Conservation (phyloP, 2,329 filamentous ascomycete species). For the Geosmithia morbida region DNA sequence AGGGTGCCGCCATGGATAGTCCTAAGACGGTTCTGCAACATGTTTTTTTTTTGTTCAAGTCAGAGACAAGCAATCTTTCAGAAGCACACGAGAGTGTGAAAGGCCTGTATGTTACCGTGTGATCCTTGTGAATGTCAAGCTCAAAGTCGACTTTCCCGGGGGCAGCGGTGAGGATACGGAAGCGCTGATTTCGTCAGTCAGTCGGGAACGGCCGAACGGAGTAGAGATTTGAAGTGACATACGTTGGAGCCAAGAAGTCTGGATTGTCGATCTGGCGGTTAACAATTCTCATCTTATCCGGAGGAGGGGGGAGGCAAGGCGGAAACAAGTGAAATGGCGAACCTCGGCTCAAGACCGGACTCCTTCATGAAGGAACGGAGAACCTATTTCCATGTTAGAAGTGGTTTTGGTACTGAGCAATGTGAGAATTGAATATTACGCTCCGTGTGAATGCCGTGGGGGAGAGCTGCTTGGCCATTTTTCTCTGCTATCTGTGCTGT, state of each 20-base stretch:
- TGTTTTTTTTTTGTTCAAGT: background rate
- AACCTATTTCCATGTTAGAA: slow-evolving; percentile 37
- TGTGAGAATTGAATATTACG: slow-evolving; percentile 7
- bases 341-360: slow-evolving; percentile 85
- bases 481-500: background rate
- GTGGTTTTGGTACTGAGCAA: background rate
- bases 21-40: slow-evolving; percentile 52
- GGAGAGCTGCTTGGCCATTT: slow-evolving; percentile 18
- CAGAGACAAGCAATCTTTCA: background rate
- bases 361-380: slow-evolving; percentile 74
- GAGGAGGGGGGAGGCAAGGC: too few species aligned
- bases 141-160: slow-evolving; percentile 63
- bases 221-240: background rate
- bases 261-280: background rate
- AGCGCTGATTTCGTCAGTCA: slow-evolving; percentile 23
- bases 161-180: slow-evolving; percentile 49
- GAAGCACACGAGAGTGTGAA: background rate
- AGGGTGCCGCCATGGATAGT: slow-evolving; percentile 70
- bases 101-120: slow-evolving; percentile 44
- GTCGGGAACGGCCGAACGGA: background rate
- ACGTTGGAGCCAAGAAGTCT: background rate
- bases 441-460: slow-evolving; percentile 19
- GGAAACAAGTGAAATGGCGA: slow-evolving; percentile 8
- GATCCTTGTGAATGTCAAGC: slow-evolving; percentile 57
- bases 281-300: background rate